Evolutionary conservation across 495 filamentous ascomycete genomes (phyloP).

Genomic region (Lasiosphaeria hispida): DNA sequence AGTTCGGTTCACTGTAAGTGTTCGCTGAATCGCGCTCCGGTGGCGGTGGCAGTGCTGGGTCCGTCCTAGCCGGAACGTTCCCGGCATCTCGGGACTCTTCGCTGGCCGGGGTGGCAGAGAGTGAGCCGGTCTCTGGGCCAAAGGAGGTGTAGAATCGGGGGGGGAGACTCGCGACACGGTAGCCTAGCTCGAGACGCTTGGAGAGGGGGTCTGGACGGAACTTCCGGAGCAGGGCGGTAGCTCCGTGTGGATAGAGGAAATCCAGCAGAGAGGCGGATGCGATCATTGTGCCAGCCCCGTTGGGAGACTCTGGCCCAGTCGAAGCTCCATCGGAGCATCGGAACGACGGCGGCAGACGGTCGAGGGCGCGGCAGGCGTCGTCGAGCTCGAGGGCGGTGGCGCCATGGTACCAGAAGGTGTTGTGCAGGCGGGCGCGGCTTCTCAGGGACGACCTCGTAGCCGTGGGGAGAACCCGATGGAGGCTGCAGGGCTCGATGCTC

Average conservation of each 20-base stretch:
- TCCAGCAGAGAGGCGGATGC: constrained; percentile 53
- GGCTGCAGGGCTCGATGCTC: constrained; percentile 71
- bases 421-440: constrained; percentile 59
- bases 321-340: constrained; percentile 11
- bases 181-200: constrained; percentile 11
- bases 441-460: constrained; percentile 49
- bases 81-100: neutral
- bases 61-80: neutral
- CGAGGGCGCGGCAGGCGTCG: constrained; percentile 43
- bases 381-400: constrained; percentile 56
- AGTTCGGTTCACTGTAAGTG: too few relatives aligned
- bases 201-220: constrained; percentile 18
- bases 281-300: constrained; percentile 27
- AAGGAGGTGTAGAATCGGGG: constrained; percentile 23
- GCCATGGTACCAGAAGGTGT: constrained; percentile 66
- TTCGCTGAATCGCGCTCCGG: too few relatives aligned
- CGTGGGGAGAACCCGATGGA: constrained; percentile 61
- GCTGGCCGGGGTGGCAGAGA: neutral
- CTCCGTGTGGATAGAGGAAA: constrained; percentile 60
- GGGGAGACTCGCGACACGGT: constrained; percentile 1
- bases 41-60: neutral
- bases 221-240: constrained; percentile 48
- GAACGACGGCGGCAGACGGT: constrained; percentile 22
- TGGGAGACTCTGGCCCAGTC: constrained; percentile 16
- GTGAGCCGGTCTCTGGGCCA: neutral